Percentiles rank a stretch among this genome's conserved stretches.
Conservation (phyloP, 192 early-diverging fungal genomes). For the Coemansia sp. region DNA sequence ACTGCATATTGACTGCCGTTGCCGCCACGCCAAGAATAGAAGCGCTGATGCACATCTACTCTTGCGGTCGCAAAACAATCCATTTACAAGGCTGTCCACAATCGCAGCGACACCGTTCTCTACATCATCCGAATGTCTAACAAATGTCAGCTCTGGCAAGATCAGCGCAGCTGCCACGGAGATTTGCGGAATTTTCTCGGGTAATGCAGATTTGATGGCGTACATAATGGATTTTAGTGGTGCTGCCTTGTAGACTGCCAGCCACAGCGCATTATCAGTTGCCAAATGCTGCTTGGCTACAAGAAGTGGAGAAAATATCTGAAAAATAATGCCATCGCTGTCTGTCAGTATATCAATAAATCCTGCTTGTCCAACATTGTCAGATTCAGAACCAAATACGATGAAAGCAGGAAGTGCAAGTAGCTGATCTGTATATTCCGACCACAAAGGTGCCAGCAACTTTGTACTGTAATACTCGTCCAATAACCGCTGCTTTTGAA, state of each 20-base stretch:
- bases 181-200: background rate
- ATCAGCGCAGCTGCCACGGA: constrained; percentile 25
- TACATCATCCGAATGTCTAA: background rate
- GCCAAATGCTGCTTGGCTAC: constrained; percentile 10
- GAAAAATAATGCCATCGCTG: constrained; percentile 11
- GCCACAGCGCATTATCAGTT: constrained; percentile 15
- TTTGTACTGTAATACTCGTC: constrained; percentile 18
- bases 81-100: constrained; percentile 4
- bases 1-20: constrained; percentile 3
- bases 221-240: constrained; percentile 9
- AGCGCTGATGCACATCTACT: constrained; percentile 15
- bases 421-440: constrained; percentile 19
- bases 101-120: background rate
- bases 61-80: background rate
- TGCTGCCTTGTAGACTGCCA: constrained; percentile 7
- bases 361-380: background rate
- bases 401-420: constrained; percentile 11
- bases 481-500: background rate
- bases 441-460: constrained; percentile 23
- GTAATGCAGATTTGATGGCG: background rate
- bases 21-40: constrained; percentile 31
- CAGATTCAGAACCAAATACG: constrained; percentile 3
- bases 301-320: constrained; percentile 21
- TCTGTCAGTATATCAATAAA: constrained; percentile 20
- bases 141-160: constrained; percentile 11